These are phyloP conservation scores for Pseudogymnoascus sp. DNA, from an alignment of 2,329 filamentous ascomycete species.

Conservation along the genomic window DNA sequence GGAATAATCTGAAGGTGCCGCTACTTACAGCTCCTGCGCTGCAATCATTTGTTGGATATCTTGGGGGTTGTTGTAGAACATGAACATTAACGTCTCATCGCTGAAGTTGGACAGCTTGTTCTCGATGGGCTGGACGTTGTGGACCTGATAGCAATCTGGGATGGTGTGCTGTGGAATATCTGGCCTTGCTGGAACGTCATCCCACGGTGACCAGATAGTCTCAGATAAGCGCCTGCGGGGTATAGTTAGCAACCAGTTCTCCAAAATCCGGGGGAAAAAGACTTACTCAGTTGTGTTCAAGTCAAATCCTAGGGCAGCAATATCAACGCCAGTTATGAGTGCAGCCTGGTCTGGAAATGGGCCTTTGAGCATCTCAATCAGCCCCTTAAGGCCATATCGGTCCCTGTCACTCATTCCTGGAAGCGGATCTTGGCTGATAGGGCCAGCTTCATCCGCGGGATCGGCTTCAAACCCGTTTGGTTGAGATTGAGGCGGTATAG, in stretches of 20 bases:
- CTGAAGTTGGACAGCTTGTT: slow-evolving; percentile 59
- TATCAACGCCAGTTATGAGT: slow-evolving; percentile 51
- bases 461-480: background rate
- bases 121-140: slow-evolving; percentile 56
- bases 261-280: background rate
- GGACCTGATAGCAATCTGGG: slow-evolving; percentile 59
- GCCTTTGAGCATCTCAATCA: slow-evolving; percentile 51
- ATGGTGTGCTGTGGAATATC: slow-evolving; percentile 48
- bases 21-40: slow-evolving; percentile 51
- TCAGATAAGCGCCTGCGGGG: slow-evolving; percentile 38
- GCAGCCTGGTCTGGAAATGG: slow-evolving; percentile 55
- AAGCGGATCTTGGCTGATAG: slow-evolving; percentile 47
- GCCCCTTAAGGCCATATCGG: slow-evolving; percentile 57
- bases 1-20: background rate
- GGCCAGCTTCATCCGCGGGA: slow-evolving; percentile 18
- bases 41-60: slow-evolving; percentile 57
- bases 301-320: slow-evolving; percentile 48
- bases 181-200: slow-evolving; percentile 50
- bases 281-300: slow-evolving; percentile 49
- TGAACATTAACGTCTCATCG: slow-evolving; percentile 61
- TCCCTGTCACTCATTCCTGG: slow-evolving; percentile 53
- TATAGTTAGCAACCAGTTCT: slow-evolving; percentile 12
- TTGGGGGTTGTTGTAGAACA: slow-evolving; percentile 58
- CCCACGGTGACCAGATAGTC: slow-evolving; percentile 53
- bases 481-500: background rate